phyloP scores from a whole-genome alignment of 768 basidiomycete species.

The Suillus cothurnatus region DNA sequence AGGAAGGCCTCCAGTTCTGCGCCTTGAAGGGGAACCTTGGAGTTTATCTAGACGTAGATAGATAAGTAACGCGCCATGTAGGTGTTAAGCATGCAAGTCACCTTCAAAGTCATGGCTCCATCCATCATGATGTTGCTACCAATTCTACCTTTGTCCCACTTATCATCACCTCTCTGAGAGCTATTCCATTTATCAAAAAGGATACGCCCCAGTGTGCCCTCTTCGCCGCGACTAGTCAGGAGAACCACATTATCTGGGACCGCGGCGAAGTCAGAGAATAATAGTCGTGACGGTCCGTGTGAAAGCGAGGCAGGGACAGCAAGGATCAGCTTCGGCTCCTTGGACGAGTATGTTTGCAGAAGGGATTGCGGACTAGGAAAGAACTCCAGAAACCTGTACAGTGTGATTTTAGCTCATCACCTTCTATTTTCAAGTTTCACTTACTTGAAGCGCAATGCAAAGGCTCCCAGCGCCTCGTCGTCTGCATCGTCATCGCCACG shows the following conservation, averaged over 20 bases:
- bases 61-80: slow-evolving; percentile 7
- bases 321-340: slow-evolving; percentile 90
- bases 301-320: slow-evolving; percentile 92
- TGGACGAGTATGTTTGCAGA: slow-evolving; percentile 78
- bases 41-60: slow-evolving; percentile 61
- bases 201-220: slow-evolving; percentile 74
- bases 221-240: slow-evolving; percentile 77
- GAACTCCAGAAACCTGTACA: slow-evolving; percentile 84
- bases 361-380: slow-evolving; percentile 84
- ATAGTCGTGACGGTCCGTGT: slow-evolving; percentile 83
- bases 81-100: slow-evolving; percentile 32
- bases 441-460: slow-evolving; percentile 87
- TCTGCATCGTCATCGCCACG: slow-evolving; percentile 71
- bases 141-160: slow-evolving; percentile 89
- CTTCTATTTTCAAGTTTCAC: neutral
- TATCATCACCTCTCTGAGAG: slow-evolving; percentile 75
- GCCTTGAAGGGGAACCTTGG: slow-evolving; percentile 89
- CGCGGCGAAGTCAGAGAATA: slow-evolving; percentile 87
- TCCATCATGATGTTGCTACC: slow-evolving; percentile 87
- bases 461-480: slow-evolving; percentile 82
- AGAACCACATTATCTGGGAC: slow-evolving; percentile 86
- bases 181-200: slow-evolving; percentile 89
- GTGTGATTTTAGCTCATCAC: slow-evolving; percentile 11
- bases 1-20: slow-evolving; percentile 82
- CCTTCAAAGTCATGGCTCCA: slow-evolving; percentile 65